Percentiles rank a stretch among this genome's conserved stretches.
Evolutionary conservation across 495 filamentous ascomycete species (phyloP).

Genomic region (Penicillium chermesinum): DNA sequence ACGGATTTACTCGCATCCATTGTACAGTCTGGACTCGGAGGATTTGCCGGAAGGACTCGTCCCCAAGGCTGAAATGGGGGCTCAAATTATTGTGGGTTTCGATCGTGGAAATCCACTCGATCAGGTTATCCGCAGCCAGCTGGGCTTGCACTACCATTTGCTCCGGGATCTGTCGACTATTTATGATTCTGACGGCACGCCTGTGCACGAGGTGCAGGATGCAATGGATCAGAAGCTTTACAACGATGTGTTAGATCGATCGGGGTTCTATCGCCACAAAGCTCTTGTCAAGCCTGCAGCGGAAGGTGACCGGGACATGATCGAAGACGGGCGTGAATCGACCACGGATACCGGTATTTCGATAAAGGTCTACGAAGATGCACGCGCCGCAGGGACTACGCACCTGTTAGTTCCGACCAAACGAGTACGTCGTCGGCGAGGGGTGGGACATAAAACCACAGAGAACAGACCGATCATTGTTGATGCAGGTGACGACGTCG

Average conservation of each 20-base stretch:
- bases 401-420: constrained; percentile 38
- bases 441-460: constrained; percentile 42
- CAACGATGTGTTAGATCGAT: constrained; percentile 88
- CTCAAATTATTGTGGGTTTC: constrained; percentile 96
- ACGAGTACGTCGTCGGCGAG: constrained; percentile 38
- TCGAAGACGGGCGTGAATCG: constrained; percentile 77
- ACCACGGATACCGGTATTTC: constrained; percentile 63
- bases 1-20: constrained; percentile 84
- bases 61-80: constrained; percentile 92
- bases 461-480: constrained; percentile 32
- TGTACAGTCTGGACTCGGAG: constrained; percentile 54
- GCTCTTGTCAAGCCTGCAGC: constrained; percentile 60
- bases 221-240: constrained; percentile 80
- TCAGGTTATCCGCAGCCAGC: constrained; percentile 81
- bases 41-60: constrained; percentile 45
- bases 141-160: constrained; percentile 79
- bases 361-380: constrained; percentile 64
- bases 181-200: constrained; percentile 79
- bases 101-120: constrained; percentile 92
- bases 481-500: constrained; percentile 51
- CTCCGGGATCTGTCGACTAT: constrained; percentile 82
- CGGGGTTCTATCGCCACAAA: constrained; percentile 82
- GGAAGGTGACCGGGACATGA: constrained; percentile 79
- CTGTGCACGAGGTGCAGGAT: constrained; percentile 77
- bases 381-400: constrained; percentile 40